Evolutionary conservation across 2,329 filamentous ascomycete genomes (phyloP), one percentile per base, ranked within the genome.

Genomic region (Alternaria sp.): DNA sequence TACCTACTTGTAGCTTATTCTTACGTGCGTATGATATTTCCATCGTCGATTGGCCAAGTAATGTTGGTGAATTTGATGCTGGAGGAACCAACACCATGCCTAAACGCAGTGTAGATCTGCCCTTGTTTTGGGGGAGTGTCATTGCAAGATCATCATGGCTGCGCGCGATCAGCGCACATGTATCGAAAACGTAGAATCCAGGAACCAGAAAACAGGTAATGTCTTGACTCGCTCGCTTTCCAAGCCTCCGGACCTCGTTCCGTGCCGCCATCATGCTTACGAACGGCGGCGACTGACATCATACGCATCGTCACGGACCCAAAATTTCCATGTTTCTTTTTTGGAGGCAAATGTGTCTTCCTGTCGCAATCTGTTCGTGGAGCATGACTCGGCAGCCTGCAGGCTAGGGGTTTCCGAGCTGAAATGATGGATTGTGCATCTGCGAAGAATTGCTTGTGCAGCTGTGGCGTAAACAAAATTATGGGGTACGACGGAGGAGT

Each of bases 201-300:
- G 54, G 45, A 60, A 55, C 61, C 61, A 57, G 59, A 62, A 59
- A 61, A 40, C 57, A 65, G 62, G 60, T 51, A 51, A 31, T 48
- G 37, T 28, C 41, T 54, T 49, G 29, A 44, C 28, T 44, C 51
- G 51, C 14, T 46, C n/a, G 40, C 51, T 46, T 45, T 46, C 51
- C 24, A 45, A 54, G 41, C 41, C 33, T 36, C 34, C 29, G 50
- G 37, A 17, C 51, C 54, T 51, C 54, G 28, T 51, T 56, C 56
- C 53, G 63, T 59, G 45, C 59, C 48, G 51, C 55, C 51, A 58
- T 52, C 31, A 45, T 39, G 41, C 8, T 29, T 52, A 42, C 40
- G 31, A 39, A 41, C 34, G 34, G 54, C 42, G 44, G 46, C 58
- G 51, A 54, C 56, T 65, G 62, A 65, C 57, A 58, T 67, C 64